phyloP scores from a whole-genome alignment of 2,329 filamentous ascomycete genomes.

The Nemania bipapillata region DNA sequence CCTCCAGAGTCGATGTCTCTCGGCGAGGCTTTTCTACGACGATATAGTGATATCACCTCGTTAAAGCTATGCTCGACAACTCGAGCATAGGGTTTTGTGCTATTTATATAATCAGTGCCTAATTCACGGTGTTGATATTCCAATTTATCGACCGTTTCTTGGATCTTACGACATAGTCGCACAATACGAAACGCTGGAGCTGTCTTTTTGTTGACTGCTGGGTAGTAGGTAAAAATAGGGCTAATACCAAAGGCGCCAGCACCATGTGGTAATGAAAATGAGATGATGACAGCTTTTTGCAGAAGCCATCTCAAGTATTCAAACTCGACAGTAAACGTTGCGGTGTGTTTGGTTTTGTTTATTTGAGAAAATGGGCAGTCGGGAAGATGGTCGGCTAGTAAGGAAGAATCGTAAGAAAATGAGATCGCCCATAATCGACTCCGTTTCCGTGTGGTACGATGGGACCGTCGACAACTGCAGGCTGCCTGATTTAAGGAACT shows the following conservation, averaged over 20 bases:
- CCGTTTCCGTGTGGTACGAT: not conserved
- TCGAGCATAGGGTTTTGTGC: not conserved
- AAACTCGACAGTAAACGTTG: not conserved
- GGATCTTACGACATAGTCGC: too few relatives aligned
- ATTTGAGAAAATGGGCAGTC: conserved; percentile 13
- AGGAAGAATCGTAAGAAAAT: not conserved
- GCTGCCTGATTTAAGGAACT: not conserved
- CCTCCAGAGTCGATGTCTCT: conserved; percentile 11
- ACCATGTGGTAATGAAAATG: not conserved
- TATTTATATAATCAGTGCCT: not conserved
- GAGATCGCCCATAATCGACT: not conserved
- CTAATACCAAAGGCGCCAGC: conserved; percentile 4
- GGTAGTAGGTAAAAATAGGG: conserved; percentile 3
- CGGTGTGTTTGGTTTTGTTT: too few relatives aligned
- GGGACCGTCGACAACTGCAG: conserved; percentile 4
- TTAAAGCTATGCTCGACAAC: not conserved
- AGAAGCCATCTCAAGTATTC: not conserved
- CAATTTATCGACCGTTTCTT: too few relatives aligned
- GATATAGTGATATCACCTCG: not conserved
- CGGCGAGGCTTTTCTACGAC: conserved; percentile 6
- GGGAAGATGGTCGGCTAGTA: not conserved
- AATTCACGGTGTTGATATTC: not conserved
- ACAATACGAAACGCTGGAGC: not conserved
- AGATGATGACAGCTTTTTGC: not conserved
- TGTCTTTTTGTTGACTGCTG: not conserved